Evolutionary conservation across 2,329 filamentous ascomycete genomes (phyloP).

Genomic region (Monosporascus sp.): DNA sequence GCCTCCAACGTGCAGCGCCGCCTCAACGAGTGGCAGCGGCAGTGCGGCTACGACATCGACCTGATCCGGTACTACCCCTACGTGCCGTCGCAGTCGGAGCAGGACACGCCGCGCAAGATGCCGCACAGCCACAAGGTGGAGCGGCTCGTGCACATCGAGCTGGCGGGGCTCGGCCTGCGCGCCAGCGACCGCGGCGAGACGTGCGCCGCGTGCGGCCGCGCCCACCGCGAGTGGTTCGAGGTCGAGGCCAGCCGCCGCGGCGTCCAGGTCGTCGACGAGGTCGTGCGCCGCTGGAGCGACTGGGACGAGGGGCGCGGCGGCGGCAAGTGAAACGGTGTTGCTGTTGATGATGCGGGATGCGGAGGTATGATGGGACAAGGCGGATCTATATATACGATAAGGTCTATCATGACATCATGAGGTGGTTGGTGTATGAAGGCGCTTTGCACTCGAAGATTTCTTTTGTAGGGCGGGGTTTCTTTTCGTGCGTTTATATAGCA

Average conservation of each 20-base stretch:
- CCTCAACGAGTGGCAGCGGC: slow-evolving; percentile 87
- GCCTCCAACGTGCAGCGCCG: slow-evolving; percentile 82
- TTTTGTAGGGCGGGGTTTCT: background rate
- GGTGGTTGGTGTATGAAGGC: background rate
- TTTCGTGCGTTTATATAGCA: background rate
- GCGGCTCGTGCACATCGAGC: slow-evolving; percentile 82
- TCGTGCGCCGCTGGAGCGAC: slow-evolving; percentile 77
- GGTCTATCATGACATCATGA: background rate
- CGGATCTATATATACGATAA: no score
- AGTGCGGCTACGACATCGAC: slow-evolving; percentile 85
- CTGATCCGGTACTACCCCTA: slow-evolving; percentile 92
- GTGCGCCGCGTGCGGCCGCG: slow-evolving; percentile 74
- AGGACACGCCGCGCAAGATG: slow-evolving; percentile 59
- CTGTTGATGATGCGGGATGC: no score
- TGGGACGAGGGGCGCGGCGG: slow-evolving; percentile 59
- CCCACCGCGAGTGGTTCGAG: slow-evolving; percentile 95
- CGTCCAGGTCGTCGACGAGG: slow-evolving; percentile 60
- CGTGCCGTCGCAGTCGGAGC: slow-evolving; percentile 32
- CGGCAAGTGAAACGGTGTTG: no score
- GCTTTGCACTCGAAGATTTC: background rate
- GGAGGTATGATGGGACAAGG: no score
- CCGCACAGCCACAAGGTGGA: slow-evolving; percentile 86
- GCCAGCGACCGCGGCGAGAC: slow-evolving; percentile 43
- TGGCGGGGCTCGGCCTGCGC: slow-evolving; percentile 57
- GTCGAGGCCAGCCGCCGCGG: slow-evolving; percentile 69